These are phyloP conservation scores for Linum lewisii DNA, from an alignment of 345 rosid species.

Conservation along the genomic window DNA sequence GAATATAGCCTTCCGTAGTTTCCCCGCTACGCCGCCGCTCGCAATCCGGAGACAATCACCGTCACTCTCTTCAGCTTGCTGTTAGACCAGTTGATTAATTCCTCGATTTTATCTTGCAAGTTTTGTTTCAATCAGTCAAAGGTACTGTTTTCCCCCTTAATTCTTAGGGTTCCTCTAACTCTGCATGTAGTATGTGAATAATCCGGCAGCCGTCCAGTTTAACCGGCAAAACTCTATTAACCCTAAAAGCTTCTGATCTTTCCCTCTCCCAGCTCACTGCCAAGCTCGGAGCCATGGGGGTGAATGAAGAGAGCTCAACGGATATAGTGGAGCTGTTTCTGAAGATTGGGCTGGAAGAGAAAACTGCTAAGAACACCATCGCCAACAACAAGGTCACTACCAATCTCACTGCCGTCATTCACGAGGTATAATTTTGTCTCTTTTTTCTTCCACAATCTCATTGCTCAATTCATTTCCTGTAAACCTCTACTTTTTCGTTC, in stretches of 20 bases:
- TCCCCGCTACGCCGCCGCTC: no score
- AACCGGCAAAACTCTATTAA: not conserved
- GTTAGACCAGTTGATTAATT: no score
- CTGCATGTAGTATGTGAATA: no score
- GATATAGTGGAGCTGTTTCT: slow-evolving; percentile 49
- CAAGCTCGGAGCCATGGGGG: not conserved
- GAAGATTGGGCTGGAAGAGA: slow-evolving; percentile 75
- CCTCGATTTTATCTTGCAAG: no score
- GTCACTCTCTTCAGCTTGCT: no score
- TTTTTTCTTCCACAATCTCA: not conserved
- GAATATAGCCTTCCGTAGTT: no score
- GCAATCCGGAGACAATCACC: no score
- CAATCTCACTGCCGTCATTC: slow-evolving; percentile 68
- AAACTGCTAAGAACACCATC: slow-evolving; percentile 65
- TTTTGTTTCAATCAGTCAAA: no score
- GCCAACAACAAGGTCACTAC: slow-evolving; percentile 79
- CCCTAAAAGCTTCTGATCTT: not conserved
- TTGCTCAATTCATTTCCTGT: no score
- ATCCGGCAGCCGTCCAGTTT: slow-evolving; percentile 36
- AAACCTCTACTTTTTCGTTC: not conserved
- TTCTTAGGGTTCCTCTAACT: no score
- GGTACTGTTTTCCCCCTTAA: no score
- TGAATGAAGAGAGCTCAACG: slow-evolving; percentile 9
- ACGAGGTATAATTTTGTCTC: slow-evolving; percentile 40
- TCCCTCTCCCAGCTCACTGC: not conserved